phyloP scores from a whole-genome alignment of 805 yeast genomes.

The Sugiyamaella americana region DNA sequence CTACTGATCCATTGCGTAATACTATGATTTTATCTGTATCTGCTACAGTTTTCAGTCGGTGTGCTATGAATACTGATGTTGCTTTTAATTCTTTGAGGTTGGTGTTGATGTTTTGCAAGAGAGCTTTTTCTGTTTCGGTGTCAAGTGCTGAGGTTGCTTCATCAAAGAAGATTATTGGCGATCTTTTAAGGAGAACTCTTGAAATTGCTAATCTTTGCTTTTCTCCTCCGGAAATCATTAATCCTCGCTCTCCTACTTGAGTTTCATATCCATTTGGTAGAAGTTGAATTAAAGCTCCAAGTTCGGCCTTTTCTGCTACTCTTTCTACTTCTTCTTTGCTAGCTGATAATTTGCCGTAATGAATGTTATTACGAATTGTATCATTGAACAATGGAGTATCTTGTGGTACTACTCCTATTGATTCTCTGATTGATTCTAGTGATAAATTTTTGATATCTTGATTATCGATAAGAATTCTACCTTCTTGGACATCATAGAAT shows the following conservation, averaged over 20 bases:
- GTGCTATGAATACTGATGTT: slow-evolving; percentile 91
- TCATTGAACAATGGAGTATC: slow-evolving; percentile 96
- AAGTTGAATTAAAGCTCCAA: slow-evolving; percentile 54
- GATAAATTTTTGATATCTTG: slow-evolving; percentile 75
- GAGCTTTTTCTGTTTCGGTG: slow-evolving; percentile 88
- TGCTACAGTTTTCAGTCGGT: slow-evolving; percentile 85
- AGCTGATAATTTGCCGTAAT: slow-evolving; percentile 76
- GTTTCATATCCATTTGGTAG: slow-evolving; percentile 83
- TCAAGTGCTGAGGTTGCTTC: slow-evolving; percentile 95
- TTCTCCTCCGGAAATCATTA: slow-evolving; percentile 99
- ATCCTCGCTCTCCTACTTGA: slow-evolving; percentile 90
- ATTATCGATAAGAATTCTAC: slow-evolving; percentile 79
- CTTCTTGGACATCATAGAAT: slow-evolving; percentile 77
- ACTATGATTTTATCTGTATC: slow-evolving; percentile 92
- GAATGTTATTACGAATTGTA: slow-evolving; percentile 75
- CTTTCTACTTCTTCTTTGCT: slow-evolving; percentile 60
- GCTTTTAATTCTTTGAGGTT: slow-evolving; percentile 53
- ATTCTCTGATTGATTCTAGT: slow-evolving; percentile 63
- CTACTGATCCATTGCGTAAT: slow-evolving; percentile 66
- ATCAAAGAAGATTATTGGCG: slow-evolving; percentile 90
- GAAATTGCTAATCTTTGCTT: slow-evolving; percentile 94
- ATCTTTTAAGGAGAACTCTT: slow-evolving; percentile 73
- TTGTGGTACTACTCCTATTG: slow-evolving; percentile 93
- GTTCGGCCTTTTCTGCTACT: slow-evolving; percentile 65
- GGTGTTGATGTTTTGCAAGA: slow-evolving; percentile 64